Conservation (phyloP, 169 alveolate species). For the Besnoitia besnoiti region DNA sequence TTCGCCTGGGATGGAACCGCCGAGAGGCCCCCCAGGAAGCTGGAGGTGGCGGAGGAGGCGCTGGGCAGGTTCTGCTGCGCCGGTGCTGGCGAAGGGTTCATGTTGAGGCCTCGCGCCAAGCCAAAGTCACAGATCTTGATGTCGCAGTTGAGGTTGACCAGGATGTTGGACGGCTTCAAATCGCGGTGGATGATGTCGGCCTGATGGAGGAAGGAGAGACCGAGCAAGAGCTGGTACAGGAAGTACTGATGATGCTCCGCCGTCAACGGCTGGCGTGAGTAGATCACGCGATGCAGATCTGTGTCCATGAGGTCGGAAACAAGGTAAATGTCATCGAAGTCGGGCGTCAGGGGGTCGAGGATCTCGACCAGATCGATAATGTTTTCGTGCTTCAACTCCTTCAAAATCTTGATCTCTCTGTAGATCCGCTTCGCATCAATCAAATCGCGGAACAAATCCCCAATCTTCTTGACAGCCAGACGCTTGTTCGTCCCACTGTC, state of each 20-base stretch:
- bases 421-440: slow-evolving; percentile 90
- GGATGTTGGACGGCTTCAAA: slow-evolving; percentile 97
- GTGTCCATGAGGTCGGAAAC: slow-evolving; percentile 91
- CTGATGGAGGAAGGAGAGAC: slow-evolving; percentile 49
- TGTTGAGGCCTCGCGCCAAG: slow-evolving; percentile 57
- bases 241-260: slow-evolving; percentile 91
- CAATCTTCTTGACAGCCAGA: slow-evolving; percentile 87
- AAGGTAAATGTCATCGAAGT: slow-evolving; percentile 55
- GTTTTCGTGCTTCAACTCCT: slow-evolving; percentile 61
- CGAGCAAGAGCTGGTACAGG: slow-evolving; percentile 80
- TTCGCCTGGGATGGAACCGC: background rate
- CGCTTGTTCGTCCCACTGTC: slow-evolving; percentile 56
- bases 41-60: background rate
- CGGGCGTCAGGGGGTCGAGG: slow-evolving; percentile 72
- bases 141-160: slow-evolving; percentile 97
- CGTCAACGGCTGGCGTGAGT: slow-evolving; percentile 88
- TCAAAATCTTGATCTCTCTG: slow-evolving; percentile 89
- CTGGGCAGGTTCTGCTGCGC: background rate
- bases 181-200: slow-evolving; percentile 98
- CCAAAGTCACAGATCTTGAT: slow-evolving; percentile 88
- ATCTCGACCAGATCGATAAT: slow-evolving; percentile 76
- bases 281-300: slow-evolving; percentile 91
- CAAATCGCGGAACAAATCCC: slow-evolving; percentile 89
- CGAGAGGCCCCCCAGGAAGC: background rate
- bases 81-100: background rate